Percentiles rank a stretch among this genome's conserved stretches.
phyloP scores from a whole-genome alignment of 164 flowering plant genomes.

The Piper longum region DNA sequence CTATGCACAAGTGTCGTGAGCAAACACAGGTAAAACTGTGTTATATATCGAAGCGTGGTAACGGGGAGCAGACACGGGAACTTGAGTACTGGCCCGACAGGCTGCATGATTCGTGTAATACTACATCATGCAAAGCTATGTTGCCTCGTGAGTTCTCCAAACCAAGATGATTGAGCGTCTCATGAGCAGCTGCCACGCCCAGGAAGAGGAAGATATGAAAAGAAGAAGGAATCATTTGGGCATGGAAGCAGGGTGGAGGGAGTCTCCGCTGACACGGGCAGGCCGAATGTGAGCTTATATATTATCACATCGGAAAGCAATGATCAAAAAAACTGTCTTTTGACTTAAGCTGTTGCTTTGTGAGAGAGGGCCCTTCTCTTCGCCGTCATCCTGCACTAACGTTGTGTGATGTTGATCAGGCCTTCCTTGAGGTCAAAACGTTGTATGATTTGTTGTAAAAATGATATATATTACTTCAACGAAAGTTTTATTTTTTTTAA shows the following conservation, averaged over 20 bases:
- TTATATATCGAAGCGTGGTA: not conserved
- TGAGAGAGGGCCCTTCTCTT: too few species aligned
- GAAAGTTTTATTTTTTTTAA: too few species aligned
- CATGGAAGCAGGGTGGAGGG: not conserved
- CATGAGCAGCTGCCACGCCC: conserved; percentile 1
- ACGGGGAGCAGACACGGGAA: not conserved
- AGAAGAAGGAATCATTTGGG: not conserved
- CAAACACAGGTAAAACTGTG: not conserved
- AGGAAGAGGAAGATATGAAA: conserved; percentile 1
- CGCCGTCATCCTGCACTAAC: too few species aligned
- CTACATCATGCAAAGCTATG: not conserved
- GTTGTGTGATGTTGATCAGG: too few species aligned
- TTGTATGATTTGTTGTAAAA: too few species aligned
- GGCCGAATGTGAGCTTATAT: too few species aligned
- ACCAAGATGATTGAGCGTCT: not conserved
- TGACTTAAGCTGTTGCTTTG: not conserved
- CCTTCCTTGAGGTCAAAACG: too few species aligned
- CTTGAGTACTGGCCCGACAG: not conserved
- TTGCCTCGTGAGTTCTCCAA: conserved; percentile 2
- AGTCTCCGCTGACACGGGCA: not conserved
- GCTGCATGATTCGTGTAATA: not conserved
- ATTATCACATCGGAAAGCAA: too few species aligned
- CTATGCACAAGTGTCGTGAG: not conserved
- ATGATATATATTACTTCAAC: too few species aligned
- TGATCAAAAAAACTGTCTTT: not conserved